Conservation (phyloP, 257 asterid genomes). For the Solanum chilense region DNA sequence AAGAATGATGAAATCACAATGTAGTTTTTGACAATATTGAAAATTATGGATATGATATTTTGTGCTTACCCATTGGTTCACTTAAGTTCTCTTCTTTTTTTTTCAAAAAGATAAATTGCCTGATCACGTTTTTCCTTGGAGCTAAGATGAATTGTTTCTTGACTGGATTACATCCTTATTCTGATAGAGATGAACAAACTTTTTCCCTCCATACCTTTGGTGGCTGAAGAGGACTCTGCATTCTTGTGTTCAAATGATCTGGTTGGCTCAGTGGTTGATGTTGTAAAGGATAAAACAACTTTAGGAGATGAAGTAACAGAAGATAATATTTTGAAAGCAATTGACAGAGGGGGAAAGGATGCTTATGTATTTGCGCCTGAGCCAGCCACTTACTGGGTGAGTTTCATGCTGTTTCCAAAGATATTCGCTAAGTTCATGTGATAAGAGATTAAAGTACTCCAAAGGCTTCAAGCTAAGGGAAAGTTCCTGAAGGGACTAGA, state of each 20-base stretch:
- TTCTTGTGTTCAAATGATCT: slow-evolving; percentile 71
- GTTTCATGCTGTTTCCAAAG: slow-evolving; percentile 1
- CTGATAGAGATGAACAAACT: slow-evolving; percentile 56
- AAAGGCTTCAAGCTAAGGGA: background rate
- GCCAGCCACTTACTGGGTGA: slow-evolving; percentile 91
- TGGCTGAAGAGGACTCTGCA: slow-evolving; percentile 93
- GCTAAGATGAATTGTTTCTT: background rate
- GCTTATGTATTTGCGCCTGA: slow-evolving; percentile 51
- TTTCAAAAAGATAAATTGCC: background rate
- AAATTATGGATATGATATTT: background rate
- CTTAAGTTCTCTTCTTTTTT: background rate
- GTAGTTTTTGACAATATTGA: background rate
- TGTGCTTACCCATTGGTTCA: background rate
- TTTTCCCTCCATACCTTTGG: slow-evolving; percentile 84
- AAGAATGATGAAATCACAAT: background rate
- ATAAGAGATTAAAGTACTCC: background rate
- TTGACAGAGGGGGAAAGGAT: slow-evolving; percentile 90
- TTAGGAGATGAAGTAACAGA: slow-evolving; percentile 25
- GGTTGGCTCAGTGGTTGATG: slow-evolving; percentile 51
- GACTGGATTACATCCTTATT: background rate
- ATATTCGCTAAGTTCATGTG: background rate
- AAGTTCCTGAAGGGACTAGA: background rate
- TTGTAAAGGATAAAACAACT: slow-evolving; percentile 38
- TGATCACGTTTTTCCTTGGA: background rate
- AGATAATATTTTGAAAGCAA: slow-evolving; percentile 60